Conservation (phyloP, 305 asterid genomes). For the Fraxinus albicans region DNA sequence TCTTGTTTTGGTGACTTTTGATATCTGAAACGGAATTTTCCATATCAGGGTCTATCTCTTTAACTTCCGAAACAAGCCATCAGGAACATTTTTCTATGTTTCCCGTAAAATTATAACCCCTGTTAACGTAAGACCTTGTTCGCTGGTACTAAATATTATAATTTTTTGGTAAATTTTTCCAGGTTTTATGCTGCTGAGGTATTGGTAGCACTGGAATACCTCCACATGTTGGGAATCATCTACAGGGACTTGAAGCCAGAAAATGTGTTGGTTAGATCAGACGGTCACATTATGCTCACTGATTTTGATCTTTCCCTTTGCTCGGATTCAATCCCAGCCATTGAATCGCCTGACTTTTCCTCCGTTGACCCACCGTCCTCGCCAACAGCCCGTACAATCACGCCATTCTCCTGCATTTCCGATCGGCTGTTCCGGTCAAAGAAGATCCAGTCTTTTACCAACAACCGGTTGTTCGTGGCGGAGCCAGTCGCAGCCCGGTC, state of each 20-base stretch:
- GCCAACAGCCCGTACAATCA: slow-evolving; percentile 25
- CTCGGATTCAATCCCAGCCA: slow-evolving; percentile 73
- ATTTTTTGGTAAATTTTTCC: background rate
- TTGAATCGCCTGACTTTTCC: slow-evolving; percentile 58
- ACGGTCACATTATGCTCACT: slow-evolving; percentile 93
- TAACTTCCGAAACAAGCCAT: slow-evolving; percentile 38
- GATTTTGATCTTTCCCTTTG: slow-evolving; percentile 85
- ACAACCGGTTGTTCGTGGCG: slow-evolving; percentile 72
- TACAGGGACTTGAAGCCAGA: slow-evolving; percentile 92
- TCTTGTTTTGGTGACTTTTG: slow-evolving; percentile 28
- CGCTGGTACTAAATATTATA: background rate
- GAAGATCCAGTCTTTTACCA: slow-evolving; percentile 55
- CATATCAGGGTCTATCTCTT: slow-evolving; percentile 24
- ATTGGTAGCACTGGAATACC: slow-evolving; percentile 80
- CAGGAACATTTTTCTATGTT: slow-evolving; percentile 19
- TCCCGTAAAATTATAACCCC: background rate
- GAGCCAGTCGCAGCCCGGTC: slow-evolving; percentile 86
- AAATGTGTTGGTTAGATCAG: slow-evolving; percentile 84
- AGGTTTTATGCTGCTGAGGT: slow-evolving; percentile 95
- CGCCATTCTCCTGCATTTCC: slow-evolving; percentile 65
- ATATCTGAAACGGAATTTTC: slow-evolving; percentile 30
- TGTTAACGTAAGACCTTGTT: background rate
- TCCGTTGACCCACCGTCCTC: slow-evolving; percentile 38
- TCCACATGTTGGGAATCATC: slow-evolving; percentile 85
- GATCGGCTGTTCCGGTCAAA: slow-evolving; percentile 61